These are phyloP conservation scores for Cercospora nicotianae DNA, from an alignment of 2,329 filamentous ascomycete genomes.

Conservation along the genomic window DNA sequence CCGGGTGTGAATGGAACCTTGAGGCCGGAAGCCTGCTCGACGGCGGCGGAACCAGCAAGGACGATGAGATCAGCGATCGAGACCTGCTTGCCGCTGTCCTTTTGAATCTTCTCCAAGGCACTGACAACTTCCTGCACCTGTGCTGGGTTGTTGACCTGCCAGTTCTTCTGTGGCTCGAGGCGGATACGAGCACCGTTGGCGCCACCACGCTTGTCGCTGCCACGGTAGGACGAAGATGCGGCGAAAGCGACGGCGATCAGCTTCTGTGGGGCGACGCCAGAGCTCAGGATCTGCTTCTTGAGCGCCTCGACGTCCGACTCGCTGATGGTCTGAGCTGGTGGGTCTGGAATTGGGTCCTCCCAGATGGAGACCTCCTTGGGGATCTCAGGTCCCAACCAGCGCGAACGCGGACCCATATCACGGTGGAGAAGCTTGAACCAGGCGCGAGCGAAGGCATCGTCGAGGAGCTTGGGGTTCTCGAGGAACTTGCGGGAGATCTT, in stretches of 20 bases:
- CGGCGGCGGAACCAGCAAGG: slow-evolving; percentile 66
- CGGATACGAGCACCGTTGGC: slow-evolving; percentile 79
- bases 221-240: slow-evolving; percentile 70
- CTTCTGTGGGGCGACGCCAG: slow-evolving; percentile 61
- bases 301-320: slow-evolving; percentile 63
- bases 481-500: slow-evolving; percentile 73
- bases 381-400: slow-evolving; percentile 73
- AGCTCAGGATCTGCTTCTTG: slow-evolving; percentile 66
- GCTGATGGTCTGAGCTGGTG: slow-evolving; percentile 58
- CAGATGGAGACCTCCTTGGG: slow-evolving; percentile 68
- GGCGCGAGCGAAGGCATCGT: slow-evolving; percentile 68
- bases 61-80: slow-evolving; percentile 79
- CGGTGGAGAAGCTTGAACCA: slow-evolving; percentile 86
- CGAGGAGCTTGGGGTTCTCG: slow-evolving; percentile 66
- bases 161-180: slow-evolving; percentile 69
- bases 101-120: slow-evolving; percentile 64
- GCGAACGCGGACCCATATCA: slow-evolving; percentile 70
- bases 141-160: slow-evolving; percentile 71
- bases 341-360: slow-evolving; percentile 71
- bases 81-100: slow-evolving; percentile 64
- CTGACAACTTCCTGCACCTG: slow-evolving; percentile 63
- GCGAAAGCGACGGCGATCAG: slow-evolving; percentile 68
- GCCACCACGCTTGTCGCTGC: slow-evolving; percentile 77
- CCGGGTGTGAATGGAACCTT: slow-evolving; percentile 71
- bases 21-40: slow-evolving; percentile 69